Base-by-base conservation (phyloP, 108 stramenopile species). In the Cyclostephanos tholiformis region DNA sequence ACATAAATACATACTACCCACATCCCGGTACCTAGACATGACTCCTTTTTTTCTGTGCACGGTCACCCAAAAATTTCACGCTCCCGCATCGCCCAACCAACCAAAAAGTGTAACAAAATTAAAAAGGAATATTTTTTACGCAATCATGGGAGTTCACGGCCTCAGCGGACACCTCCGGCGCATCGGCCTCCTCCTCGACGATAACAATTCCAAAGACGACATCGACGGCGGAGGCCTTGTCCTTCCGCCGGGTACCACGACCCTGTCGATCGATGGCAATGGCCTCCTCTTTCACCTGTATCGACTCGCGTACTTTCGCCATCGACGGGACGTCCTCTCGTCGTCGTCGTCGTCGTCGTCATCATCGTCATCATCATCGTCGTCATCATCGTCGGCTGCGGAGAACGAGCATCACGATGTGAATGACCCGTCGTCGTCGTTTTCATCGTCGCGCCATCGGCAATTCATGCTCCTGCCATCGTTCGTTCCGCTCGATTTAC, bases 191-290 rank as follows among this genome's bases (percentile, higher is more conserved):
- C 3, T 32, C 32, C 3, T 56, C 63, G 63, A 53, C 39, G 38
- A 50, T 6, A 7, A 12, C 41, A 12, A 12, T 12, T 22, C 22
- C 25, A 27, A 3, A 63, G 17, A 62, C 50, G n/a, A 49, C 11
- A 30, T 0, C 62, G 17, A 60, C 35, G n/a, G 16, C 5, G 35
- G 59, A n/a, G 66, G 38, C 17, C 22, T 44, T 17, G 83, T 22
- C 76, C 80, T 30, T 57, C 60, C 46, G 29, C 71, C 50, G 74
- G 58, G 49, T 26, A 50, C 59, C 16, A 57, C 85, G 11, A 84
- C 66, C 6, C 57, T 91, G 16, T 70, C 81, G 16, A 83, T 91
- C 41, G 90, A 91, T 58, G 90, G 88, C 9, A 79, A 87, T 56
- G 90, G 90, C 12, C 62, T 91, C 1, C 65, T 85, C 4, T 88